These are phyloP conservation scores for Arthroderma sp. DNA, from an alignment of 2,329 filamentous ascomycete species.

Conservation along the genomic window DNA sequence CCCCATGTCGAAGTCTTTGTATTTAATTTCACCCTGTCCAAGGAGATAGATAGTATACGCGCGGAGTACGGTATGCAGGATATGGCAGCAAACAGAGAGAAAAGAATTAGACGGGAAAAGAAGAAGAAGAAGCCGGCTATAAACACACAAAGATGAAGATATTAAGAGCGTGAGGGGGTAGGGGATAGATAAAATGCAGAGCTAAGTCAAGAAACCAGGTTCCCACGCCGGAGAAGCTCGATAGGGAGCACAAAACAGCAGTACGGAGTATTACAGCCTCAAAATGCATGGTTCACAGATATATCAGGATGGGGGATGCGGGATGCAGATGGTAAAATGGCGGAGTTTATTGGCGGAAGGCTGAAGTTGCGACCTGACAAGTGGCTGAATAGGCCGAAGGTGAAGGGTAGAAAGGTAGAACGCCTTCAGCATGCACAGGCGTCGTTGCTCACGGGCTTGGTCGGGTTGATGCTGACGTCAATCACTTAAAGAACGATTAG, in stretches of 20 bases:
- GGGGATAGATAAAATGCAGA: neutral
- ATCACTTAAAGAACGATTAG: constrained; percentile 52
- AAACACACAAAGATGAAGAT: neutral
- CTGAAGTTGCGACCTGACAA: neutral
- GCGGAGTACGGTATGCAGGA: too few relatives aligned
- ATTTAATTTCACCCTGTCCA: neutral
- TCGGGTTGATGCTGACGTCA: constrained; percentile 74
- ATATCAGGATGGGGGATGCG: constrained; percentile 1
- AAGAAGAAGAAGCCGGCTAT: neutral
- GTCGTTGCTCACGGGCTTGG: constrained; percentile 56
- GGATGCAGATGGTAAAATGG: constrained; percentile 8
- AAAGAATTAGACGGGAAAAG: neutral
- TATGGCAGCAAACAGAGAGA: too few relatives aligned
- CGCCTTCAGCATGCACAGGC: constrained; percentile 53
- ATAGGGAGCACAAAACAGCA: neutral
- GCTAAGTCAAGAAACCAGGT: neutral
- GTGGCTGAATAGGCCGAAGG: neutral
- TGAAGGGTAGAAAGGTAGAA: neutral
- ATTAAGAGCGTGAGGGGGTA: too few relatives aligned
- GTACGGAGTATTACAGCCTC: constrained; percentile 3
- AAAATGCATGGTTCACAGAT: constrained; percentile 5
- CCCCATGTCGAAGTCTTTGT: too few relatives aligned
- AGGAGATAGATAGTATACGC: neutral
- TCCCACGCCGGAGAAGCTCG: neutral
- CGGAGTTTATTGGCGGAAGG: constrained; percentile 2